Base-by-base conservation (phyloP, 805 yeast genomes). In the Starmerella bombi region DNA sequence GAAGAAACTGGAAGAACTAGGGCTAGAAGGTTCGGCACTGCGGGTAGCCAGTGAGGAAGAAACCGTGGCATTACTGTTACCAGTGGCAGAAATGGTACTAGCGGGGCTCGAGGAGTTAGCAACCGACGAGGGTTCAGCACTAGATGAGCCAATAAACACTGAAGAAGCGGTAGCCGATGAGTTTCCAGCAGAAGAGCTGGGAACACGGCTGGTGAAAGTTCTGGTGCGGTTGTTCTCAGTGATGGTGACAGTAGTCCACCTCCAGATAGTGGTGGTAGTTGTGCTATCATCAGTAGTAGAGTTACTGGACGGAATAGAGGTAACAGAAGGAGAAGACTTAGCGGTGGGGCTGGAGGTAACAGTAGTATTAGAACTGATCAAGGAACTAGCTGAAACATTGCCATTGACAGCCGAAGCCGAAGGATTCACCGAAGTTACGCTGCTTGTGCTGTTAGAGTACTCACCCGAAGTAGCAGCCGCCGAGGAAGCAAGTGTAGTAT, bases 181-280 rank as follows among this genome's bases (percentile, higher is more conserved):
- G 15, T 18, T 30, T 31, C 10, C 28, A n/a, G 28, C 22, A 10
- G 38, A 15, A 5, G 25, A 7, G 40, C 36, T 17, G 29, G 40
- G 22, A 12, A 23, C 16, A 4, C 36, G 16, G 15, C 25, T 8
- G 29, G 22, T 32, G 16, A 23, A 15, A 36, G 41, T 37, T 17
- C 25, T 27, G 27, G 36, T 30, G 12, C 31, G 5, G 31, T 18
- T 25, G 14, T 39, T 39, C 40, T 35, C 43, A 15, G 49, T 48
- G 37, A 43, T 32, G 12, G 49, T 38, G 25, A 37, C 38, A 9
- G 51, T 45, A 19, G 46, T 43, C 27, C 41, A 39, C 43, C 40
- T 29, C 47, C 48, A 43, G 21, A 40, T 33, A 12, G 45, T 38
- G 15, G 51, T 35, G 7, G 53, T 44, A n/a, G 50, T 41, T 17